A percentile compares a stretch with the other conserved stretches of the same genome.
phyloP scores from a whole-genome alignment of 768 basidiomycete species.

The button mushroom (Agaricus bisporus) region DNA sequence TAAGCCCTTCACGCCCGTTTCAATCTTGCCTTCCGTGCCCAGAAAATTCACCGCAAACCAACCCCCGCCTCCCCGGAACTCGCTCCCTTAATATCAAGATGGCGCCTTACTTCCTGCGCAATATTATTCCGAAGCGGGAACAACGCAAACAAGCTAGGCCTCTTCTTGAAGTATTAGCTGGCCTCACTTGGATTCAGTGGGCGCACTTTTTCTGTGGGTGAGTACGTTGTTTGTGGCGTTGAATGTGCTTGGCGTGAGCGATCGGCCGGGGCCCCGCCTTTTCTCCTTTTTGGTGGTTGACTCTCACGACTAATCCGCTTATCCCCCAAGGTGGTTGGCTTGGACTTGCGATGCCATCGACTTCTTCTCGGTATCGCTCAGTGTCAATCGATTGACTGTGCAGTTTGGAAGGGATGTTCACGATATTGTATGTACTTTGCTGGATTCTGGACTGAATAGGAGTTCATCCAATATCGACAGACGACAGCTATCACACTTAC shows the following conservation, averaged over 20 bases:
- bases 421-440: constrained; percentile 30
- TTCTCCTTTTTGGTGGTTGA: constrained; percentile 15
- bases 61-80: neutral
- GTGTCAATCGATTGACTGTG: constrained; percentile 34
- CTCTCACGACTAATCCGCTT: neutral
- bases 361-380: constrained; percentile 74
- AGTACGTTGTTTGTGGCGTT: constrained; percentile 19
- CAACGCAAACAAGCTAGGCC: constrained; percentile 28
- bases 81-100: constrained; percentile 18
- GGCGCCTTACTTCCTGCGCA: constrained; percentile 45
- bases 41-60: neutral
- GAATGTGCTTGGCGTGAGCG: neutral
- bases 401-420: constrained; percentile 40
- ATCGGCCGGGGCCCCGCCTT: neutral
- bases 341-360: constrained; percentile 88
- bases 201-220: constrained; percentile 57
- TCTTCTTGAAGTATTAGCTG: constrained; percentile 34
- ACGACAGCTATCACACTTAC: constrained; percentile 89
- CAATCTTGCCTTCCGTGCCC: neutral
- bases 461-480: constrained; percentile 17
- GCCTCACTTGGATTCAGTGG: constrained; percentile 48
- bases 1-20: neutral
- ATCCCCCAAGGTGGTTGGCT: constrained; percentile 64
- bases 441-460: neutral
- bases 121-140: constrained; percentile 45